These are phyloP conservation scores for Pedinophyceae sp. DNA, from an alignment of 139 green algal genomes.

Conservation along the genomic window DNA sequence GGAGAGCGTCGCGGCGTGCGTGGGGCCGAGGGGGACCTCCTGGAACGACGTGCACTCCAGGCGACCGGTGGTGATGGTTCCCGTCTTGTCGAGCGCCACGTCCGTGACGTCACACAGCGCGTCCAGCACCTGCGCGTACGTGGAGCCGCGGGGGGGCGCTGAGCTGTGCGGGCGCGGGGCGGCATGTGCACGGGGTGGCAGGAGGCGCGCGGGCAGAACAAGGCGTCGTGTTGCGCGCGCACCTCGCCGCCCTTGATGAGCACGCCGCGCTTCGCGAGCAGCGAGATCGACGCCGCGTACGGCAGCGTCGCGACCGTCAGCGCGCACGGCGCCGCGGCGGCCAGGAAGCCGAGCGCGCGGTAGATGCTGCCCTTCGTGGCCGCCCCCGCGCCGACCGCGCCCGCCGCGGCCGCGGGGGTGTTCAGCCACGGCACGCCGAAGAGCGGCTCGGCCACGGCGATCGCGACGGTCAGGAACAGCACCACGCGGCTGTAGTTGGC, in stretches of 20 bases:
- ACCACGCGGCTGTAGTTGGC: constrained; percentile 19
- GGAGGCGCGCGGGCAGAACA: too few relatives aligned
- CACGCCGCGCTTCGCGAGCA: constrained; percentile 43
- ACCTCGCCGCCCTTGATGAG: constrained; percentile 48
- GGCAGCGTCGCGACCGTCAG: constrained; percentile 69
- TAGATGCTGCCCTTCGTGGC: neutral
- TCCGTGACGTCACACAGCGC: constrained; percentile 30
- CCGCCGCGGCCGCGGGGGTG: neutral
- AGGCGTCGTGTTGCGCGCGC: too few relatives aligned
- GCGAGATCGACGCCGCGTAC: constrained; percentile 69
- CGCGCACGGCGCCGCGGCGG: constrained; percentile 46
- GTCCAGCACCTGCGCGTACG: too few relatives aligned
- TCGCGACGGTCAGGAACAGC: constrained; percentile 27
- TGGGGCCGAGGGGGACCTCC: neutral
- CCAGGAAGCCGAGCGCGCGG: constrained; percentile 4
- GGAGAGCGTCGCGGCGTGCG: neutral
- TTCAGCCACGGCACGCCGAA: constrained; percentile 40
- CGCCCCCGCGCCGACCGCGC: neutral
- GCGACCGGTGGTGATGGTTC: constrained; percentile 64
- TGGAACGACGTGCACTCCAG: constrained; percentile 20
- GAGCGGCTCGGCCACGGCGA: constrained; percentile 23
- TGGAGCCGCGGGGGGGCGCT: too few relatives aligned
- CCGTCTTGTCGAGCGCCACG: constrained; percentile 77
- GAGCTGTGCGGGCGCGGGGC: too few relatives aligned
- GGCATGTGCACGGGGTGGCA: too few relatives aligned